These are phyloP conservation scores for Arthrobotrys sinensis DNA, from an alignment of 2,329 filamentous ascomycete genomes.

Conservation along the genomic window DNA sequence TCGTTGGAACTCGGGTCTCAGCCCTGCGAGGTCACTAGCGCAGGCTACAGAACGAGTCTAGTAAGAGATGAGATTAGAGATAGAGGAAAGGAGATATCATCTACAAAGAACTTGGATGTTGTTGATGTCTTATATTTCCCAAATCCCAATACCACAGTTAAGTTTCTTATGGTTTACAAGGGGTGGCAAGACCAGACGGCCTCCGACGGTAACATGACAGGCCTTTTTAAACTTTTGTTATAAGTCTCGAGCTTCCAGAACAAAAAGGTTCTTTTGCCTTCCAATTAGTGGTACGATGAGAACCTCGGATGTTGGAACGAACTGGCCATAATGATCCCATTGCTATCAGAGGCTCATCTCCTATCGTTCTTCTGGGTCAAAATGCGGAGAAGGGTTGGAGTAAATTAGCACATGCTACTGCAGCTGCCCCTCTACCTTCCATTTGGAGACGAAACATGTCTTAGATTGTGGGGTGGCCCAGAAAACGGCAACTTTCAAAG, in stretches of 20 bases:
- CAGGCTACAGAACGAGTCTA: not conserved
- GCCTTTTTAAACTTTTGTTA: constrained; percentile 10
- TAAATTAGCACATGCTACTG: constrained; percentile 56
- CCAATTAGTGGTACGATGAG: constrained; percentile 38
- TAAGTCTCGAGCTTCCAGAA: constrained; percentile 52
- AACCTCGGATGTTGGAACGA: constrained; percentile 56
- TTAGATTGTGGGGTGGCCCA: constrained; percentile 47
- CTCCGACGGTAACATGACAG: constrained; percentile 47
- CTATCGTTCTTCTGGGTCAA: constrained; percentile 54
- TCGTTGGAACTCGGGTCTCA: constrained; percentile 45
- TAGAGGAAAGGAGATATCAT: constrained; percentile 14
- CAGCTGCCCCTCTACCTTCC: constrained; percentile 51
- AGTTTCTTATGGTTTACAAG: constrained; percentile 34
- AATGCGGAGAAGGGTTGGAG: constrained; percentile 52
- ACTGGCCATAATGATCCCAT: constrained; percentile 55
- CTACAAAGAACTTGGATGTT: constrained; percentile 23
- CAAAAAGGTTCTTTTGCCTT: constrained; percentile 43
- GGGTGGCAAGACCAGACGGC: constrained; percentile 45
- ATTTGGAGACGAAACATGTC: constrained; percentile 56
- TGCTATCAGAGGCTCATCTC: constrained; percentile 46
- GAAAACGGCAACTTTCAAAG: constrained; percentile 58
- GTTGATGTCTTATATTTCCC: constrained; percentile 56
- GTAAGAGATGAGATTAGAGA: not conserved
- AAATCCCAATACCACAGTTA: constrained; percentile 46
- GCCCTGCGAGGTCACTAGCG: constrained; percentile 13